A percentile compares a stretch with the other conserved stretches of the same genome.
phyloP scores from a whole-genome alignment of 805 yeast genomes.

The Kuraishia floccosa region DNA sequence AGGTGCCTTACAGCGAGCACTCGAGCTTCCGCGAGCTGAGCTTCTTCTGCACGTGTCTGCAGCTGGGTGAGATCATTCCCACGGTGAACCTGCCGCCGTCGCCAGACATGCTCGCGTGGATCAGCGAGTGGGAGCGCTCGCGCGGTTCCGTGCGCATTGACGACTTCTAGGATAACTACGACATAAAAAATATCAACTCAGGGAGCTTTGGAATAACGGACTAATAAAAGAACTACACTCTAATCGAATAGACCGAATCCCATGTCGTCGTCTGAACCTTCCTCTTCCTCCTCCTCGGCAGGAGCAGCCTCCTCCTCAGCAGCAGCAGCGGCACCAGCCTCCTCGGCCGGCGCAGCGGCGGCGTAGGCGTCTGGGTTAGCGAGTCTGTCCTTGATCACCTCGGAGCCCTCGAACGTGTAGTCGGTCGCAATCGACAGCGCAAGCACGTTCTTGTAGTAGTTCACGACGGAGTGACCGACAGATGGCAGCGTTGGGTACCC shows the following conservation, averaged over 20 bases:
- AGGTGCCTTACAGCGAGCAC: conserved; percentile 89
- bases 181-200: no score
- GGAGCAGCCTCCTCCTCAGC: conserved; percentile 61
- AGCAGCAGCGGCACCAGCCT: conserved; percentile 53
- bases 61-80: conserved; percentile 50
- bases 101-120: conserved; percentile 21
- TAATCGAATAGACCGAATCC: conserved; percentile 99
- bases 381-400: conserved; percentile 97
- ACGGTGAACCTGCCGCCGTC: conserved; percentile 49
- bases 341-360: conserved; percentile 97
- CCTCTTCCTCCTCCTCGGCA: conserved; percentile 60
- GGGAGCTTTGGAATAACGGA: no score
- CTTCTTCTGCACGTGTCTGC: conserved; percentile 44
- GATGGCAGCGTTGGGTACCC: conserved; percentile 99
- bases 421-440: conserved; percentile 98
- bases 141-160: conserved; percentile 1
- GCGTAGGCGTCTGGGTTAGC: conserved; percentile 99
- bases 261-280: conserved; percentile 66
- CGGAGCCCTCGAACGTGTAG: conserved; percentile 98
- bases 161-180: conserved; percentile 1
- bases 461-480: conserved; percentile 96
- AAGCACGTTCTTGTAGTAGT: conserved; percentile 98
- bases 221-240: no score
- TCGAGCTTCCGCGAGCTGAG: conserved; percentile 78
- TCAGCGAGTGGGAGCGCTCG: conserved; percentile 16